Conservation (phyloP, 1,284 basidiomycete species). For the Macrocystidia cucumis region DNA sequence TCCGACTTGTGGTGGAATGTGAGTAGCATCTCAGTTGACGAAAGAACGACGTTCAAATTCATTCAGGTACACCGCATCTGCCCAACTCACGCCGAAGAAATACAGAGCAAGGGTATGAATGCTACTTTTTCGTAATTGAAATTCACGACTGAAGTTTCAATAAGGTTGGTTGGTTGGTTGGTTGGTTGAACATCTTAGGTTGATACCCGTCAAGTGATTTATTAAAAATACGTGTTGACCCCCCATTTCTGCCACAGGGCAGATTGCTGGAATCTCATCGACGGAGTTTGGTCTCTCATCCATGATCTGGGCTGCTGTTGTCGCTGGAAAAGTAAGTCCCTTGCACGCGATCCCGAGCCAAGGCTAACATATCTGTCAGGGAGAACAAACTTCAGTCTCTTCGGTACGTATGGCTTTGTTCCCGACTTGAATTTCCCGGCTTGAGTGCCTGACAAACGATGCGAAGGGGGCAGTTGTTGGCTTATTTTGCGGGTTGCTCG, state of each 20-base stretch:
- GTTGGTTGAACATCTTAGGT: slow-evolving; percentile 87
- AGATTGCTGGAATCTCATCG: slow-evolving; percentile 77
- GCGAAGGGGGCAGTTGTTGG: slow-evolving; percentile 63
- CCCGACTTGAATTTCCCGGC: no score
- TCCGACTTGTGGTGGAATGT: slow-evolving; percentile 80
- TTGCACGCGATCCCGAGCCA: not conserved
- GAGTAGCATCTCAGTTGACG: slow-evolving; percentile 26
- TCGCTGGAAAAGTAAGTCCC: slow-evolving; percentile 38
- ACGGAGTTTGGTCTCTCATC: slow-evolving; percentile 85
- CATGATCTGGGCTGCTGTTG: slow-evolving; percentile 84
- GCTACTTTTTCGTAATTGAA: slow-evolving; percentile 4
- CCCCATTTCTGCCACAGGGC: slow-evolving; percentile 32
- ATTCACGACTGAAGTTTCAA: slow-evolving; percentile 7
- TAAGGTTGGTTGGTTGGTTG: slow-evolving; percentile 68
- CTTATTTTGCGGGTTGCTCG: slow-evolving; percentile 63
- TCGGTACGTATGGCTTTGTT: slow-evolving; percentile 15
- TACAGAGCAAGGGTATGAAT: slow-evolving; percentile 52
- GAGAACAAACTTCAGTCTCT: slow-evolving; percentile 41
- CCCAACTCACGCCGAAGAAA: slow-evolving; percentile 60
- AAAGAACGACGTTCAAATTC: no score
- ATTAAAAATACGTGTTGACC: no score
- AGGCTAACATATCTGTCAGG: slow-evolving; percentile 18
- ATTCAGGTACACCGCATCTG: slow-evolving; percentile 65
- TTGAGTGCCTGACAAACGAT: no score
- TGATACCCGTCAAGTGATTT: slow-evolving; percentile 18